These are phyloP conservation scores for Coelastrella sp. DNA, from an alignment of 139 green algal genomes.

Conservation along the genomic window DNA sequence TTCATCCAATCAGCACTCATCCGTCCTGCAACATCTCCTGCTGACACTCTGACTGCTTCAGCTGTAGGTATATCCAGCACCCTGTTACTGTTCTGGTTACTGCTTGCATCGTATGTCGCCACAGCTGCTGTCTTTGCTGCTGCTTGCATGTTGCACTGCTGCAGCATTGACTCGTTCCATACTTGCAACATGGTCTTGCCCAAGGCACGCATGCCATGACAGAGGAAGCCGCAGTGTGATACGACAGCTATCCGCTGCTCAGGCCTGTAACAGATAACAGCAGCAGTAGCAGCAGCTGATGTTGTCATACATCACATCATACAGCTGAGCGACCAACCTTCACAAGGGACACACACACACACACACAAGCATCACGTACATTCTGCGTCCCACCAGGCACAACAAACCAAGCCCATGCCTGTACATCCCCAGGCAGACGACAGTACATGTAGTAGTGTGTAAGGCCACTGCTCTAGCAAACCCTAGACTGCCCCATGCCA, in stretches of 20 bases:
- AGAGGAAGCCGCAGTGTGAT: slow-evolving; percentile 37
- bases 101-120: neutral
- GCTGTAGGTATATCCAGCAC: neutral
- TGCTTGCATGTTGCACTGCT: slow-evolving; percentile 9
- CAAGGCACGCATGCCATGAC: slow-evolving; percentile 34
- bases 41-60: neutral
- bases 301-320: too few species aligned
- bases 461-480: neutral
- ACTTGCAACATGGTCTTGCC: slow-evolving; percentile 3
- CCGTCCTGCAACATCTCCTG: neutral
- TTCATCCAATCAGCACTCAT: slow-evolving; percentile 35
- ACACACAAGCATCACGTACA: too few species aligned
- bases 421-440: too few species aligned
- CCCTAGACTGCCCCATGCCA: neutral
- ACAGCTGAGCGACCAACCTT: too few species aligned
- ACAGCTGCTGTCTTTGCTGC: neutral
- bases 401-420: too few species aligned
- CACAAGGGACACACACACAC: too few species aligned
- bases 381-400: too few species aligned
- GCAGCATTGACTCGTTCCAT: slow-evolving; percentile 17
- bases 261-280: neutral
- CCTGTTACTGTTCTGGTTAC: neutral
- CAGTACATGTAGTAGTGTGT: too few species aligned
- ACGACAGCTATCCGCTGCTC: slow-evolving; percentile 31
- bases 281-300: neutral